A percentile compares a stretch with the other conserved stretches of the same genome.
Conservation (phyloP, 441 rosid genomes). For the Populus hybrid region DNA sequence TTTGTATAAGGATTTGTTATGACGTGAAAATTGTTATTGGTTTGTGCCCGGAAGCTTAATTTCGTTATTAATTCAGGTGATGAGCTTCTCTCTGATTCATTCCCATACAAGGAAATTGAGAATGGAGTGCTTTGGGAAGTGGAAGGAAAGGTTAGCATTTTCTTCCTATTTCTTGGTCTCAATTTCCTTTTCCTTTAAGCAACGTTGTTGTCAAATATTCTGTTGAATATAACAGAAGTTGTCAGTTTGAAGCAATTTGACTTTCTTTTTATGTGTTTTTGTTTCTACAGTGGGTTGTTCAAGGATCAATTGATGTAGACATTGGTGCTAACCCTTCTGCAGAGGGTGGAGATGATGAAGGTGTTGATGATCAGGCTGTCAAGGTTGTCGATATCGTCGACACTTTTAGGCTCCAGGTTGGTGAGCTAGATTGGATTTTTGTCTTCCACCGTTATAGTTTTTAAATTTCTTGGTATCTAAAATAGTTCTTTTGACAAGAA, state of each 20-base stretch:
- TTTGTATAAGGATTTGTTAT: background rate
- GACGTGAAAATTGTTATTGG: background rate
- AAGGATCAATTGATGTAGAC: conserved; percentile 66
- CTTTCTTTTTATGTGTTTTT: background rate
- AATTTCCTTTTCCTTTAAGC: background rate
- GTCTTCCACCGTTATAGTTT: background rate
- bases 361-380: conserved; percentile 64
- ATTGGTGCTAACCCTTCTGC: conserved; percentile 97
- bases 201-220: background rate
- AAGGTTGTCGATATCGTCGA: conserved; percentile 89
- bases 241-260: background rate
- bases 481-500: conserved; percentile 48
- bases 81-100: conserved; percentile 85
- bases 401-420: conserved; percentile 89
- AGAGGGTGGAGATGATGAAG: conserved; percentile 74
- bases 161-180: background rate
- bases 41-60: background rate
- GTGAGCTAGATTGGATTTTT: background rate
- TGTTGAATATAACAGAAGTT: background rate
- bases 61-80: conserved; percentile 49
- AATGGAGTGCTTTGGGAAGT: conserved; percentile 81
- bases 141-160: conserved; percentile 61
- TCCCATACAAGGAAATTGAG: conserved; percentile 69
- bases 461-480: background rate
- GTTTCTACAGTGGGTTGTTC: conserved; percentile 61